These are phyloP conservation scores for Boletellus ananas DNA, from an alignment of 768 basidiomycete species.

Conservation along the genomic window DNA sequence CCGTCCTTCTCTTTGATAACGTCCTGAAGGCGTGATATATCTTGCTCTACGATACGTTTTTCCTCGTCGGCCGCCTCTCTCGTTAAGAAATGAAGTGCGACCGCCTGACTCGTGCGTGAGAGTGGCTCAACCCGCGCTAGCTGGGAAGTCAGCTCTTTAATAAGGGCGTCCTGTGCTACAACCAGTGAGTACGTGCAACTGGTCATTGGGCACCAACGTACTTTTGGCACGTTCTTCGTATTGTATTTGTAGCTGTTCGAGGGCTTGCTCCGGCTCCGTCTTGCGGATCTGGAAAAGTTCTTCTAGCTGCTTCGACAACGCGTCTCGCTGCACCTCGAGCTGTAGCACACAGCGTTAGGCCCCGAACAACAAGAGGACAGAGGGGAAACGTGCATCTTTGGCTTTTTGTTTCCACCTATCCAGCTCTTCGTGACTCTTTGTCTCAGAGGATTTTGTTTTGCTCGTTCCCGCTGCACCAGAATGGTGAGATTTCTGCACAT, in stretches of 20 bases:
- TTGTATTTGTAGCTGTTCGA: constrained; percentile 46
- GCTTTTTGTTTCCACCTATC: constrained; percentile 31
- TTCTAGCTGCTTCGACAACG: constrained; percentile 53
- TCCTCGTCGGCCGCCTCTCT: constrained; percentile 73
- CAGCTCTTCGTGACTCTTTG: constrained; percentile 21
- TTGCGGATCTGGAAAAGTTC: constrained; percentile 53
- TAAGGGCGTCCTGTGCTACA: constrained; percentile 53
- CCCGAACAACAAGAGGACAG: neutral
- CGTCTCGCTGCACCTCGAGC: constrained; percentile 41
- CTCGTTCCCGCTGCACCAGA: constrained; percentile 7
- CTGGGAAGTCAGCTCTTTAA: constrained; percentile 47
- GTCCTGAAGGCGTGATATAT: constrained; percentile 43
- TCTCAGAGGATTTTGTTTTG: constrained; percentile 13
- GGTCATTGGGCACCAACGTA: constrained; percentile 23
- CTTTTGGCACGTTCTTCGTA: constrained; percentile 53
- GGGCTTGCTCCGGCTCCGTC: constrained; percentile 61
- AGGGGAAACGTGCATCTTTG: constrained; percentile 18
- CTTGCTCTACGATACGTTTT: constrained; percentile 48
- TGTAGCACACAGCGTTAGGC: constrained; percentile 4
- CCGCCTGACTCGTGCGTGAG: constrained; percentile 44
- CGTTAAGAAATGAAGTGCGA: constrained; percentile 63
- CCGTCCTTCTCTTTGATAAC: constrained; percentile 41
- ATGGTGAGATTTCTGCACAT: constrained; percentile 2
- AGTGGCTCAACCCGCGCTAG: constrained; percentile 55
- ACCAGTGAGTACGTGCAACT: constrained; percentile 5